Evolutionary conservation across 257 asterid species (phyloP), one percentile per base, ranked within the genome.

Genomic region (Ocimum tenuiflorum): DNA sequence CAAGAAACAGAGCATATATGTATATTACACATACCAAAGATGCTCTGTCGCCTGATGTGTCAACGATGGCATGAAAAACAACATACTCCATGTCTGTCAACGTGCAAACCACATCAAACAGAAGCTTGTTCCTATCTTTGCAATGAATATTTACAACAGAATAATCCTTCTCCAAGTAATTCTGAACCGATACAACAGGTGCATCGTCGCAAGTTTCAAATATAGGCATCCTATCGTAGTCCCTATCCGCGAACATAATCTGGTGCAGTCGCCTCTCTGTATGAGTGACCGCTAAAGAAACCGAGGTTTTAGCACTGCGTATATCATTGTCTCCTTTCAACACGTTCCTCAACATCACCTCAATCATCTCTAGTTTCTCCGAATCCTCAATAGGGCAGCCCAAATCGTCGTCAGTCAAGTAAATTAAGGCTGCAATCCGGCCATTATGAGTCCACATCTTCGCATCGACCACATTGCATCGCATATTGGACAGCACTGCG

Each of bases 401-500:
- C 0, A 95, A 88, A 29, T 94, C 81, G 0, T 75, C 74, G 11
- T 94, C 99, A 67, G 80, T 94, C 0, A 90, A 75, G 8, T 80
- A 84, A 53, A 94, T 88, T 19, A 94, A 63, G 4, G 96, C 78
- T 0, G 99, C 99, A 3, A 94, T 79, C 13, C 97, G 78, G 3
- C 99, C 99, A 6, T 88, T 94, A 76, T 94, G 99, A 0, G 99
- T 90, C 99, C 99, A 94, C 68, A 90, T 82, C 65, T 88, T 90
- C 0, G 99, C 81, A 67, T 90, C 95, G 0, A 90, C 96, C 41
- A 90, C 88, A 67, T 83, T 82, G 77, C 97, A 90, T 15, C 74
- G 54, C 41, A 86, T 49, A 49, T 85, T 82, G 0, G 95, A 78
- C 17, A 94, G 77, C 19, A 94, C 99, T 0, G 99, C 99, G 15